Percentiles rank a stretch among this genome's conserved stretches.
phyloP scores from a whole-genome alignment of 2,329 filamentous ascomycete species.

The Remersonia thermophila region DNA sequence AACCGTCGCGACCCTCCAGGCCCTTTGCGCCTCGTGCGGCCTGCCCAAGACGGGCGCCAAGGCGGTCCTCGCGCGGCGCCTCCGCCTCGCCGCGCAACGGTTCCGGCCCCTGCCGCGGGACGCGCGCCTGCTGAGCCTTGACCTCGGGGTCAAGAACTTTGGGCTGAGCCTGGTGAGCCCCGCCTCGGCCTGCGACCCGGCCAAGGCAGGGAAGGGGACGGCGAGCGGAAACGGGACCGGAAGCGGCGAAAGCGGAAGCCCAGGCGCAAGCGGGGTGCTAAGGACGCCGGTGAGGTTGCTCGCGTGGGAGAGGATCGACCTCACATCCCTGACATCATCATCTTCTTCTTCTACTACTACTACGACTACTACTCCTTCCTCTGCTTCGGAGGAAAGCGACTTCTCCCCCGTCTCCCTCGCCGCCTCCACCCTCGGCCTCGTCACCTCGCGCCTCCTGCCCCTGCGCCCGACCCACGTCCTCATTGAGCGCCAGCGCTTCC shows the following conservation, averaged over 20 bases:
- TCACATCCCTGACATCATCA: conserved; percentile 12
- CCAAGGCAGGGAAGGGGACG: no score
- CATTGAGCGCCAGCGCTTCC: conserved; percentile 51
- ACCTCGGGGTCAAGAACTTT: conserved; percentile 74
- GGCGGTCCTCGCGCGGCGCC: conserved; percentile 35
- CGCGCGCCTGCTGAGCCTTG: conserved; percentile 58
- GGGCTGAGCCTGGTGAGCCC: conserved; percentile 53
- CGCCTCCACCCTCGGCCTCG: conserved; percentile 22
- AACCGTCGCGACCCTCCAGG: conserved; percentile 42
- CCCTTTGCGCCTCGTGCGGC: conserved; percentile 48
- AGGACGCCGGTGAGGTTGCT: conserved; percentile 8
- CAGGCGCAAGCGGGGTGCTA: neutral
- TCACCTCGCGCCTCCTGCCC: conserved; percentile 26
- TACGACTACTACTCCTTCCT: neutral
- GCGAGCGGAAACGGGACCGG: no score
- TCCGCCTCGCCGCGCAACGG: conserved; percentile 28
- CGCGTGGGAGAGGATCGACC: conserved; percentile 17
- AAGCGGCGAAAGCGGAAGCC: no score
- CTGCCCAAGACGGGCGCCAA: conserved; percentile 49
- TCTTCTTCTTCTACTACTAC: conserved; percentile 3
- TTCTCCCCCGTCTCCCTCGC: conserved; percentile 23
- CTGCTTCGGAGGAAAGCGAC: neutral
- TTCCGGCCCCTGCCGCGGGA: conserved; percentile 12
- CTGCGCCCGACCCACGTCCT: conserved; percentile 55
- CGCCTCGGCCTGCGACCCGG: neutral